Base-by-base conservation (phyloP, 768 basidiomycete genomes). In the Porphyrellus cyaneotinctus region DNA sequence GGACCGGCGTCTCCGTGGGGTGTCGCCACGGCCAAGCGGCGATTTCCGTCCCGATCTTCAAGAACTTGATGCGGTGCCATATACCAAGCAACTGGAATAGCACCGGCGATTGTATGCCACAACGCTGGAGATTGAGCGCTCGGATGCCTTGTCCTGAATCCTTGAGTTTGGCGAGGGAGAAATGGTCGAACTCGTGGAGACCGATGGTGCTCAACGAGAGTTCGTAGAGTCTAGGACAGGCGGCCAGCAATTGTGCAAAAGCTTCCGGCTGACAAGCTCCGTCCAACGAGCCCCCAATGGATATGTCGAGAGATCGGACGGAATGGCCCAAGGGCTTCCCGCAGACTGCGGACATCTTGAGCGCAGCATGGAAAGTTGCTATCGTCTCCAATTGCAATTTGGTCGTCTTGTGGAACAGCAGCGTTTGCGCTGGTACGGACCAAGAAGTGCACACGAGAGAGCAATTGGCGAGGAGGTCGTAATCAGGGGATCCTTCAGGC, bases 31-130 rank as follows among this genome's bases (percentile, higher is more conserved):
- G 74, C 14, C 62, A 59, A 1, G 68, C 70, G 15, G 60, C 70
- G 36, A 76, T 64, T 51, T 76, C 75, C 6, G 66, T 58, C 6
- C 69, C 73, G 22, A 78, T 45, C 35, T 67, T 67, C 49, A 79
- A 66, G 58, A 73, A 75, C 20, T 58, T 64, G 49, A 78, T 54
- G 18, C 54, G 60, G 0, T 72, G 70, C 65, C 75, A 74, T 35
- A 75, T 64, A 0, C 55, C 58, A 18, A 78, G 60, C 0, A 79
- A 62, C 45, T 78, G 71, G 46, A 74, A 79, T 6, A 77, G 55
- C 20, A 77, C 62, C 15, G 75, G 74, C 7, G 76, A 75, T 59
- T 76, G 74, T 1, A 74, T 62, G 39, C 74, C 72, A 49, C 70
- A 75, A 0, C 53, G 39, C 13, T 61, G 49, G 22, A 78, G 51